Evolutionary conservation across 2,329 filamentous ascomycete species (phyloP).

Genomic region (Fusarium fracticaudum): DNA sequence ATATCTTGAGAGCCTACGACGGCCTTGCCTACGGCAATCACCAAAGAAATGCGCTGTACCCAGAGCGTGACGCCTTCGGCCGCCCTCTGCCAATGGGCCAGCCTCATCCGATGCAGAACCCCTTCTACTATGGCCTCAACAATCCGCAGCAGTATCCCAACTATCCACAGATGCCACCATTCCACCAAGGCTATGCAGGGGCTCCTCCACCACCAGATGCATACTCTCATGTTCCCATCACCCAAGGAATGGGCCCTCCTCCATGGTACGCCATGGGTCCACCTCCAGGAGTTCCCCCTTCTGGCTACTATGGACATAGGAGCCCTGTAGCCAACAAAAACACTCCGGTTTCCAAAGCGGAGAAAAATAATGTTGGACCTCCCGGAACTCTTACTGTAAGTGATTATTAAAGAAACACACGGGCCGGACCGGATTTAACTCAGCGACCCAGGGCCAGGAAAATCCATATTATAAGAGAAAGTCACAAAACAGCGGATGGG

Average conservation of each 20-base stretch:
- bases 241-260: conserved; percentile 43
- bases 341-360: conserved; percentile 29
- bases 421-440: conserved; percentile 11
- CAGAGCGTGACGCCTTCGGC: conserved; percentile 47
- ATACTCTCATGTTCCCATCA: conserved; percentile 43
- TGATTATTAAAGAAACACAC: not conserved
- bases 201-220: conserved; percentile 22
- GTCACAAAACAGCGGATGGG: conserved; percentile 31
- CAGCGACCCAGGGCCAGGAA: conserved; percentile 9
- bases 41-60: conserved; percentile 56
- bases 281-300: conserved; percentile 25
- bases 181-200: conserved; percentile 11
- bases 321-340: conserved; percentile 13
- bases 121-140: conserved; percentile 54
- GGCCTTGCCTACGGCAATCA: conserved; percentile 65
- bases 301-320: conserved; percentile 4
- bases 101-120: conserved; percentile 55
- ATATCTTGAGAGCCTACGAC: conserved; percentile 66
- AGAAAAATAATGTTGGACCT: conserved; percentile 47
- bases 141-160: conserved; percentile 33
- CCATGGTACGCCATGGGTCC: conserved; percentile 36
- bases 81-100: conserved; percentile 53
- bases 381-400: conserved; percentile 30
- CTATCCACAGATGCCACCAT: conserved; percentile 32
- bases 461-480: conserved; percentile 43